Evolutionary conservation across 2,329 filamentous ascomycete species (phyloP), one percentile per base, ranked within the genome.

Genomic region (Cadophora gregata): DNA sequence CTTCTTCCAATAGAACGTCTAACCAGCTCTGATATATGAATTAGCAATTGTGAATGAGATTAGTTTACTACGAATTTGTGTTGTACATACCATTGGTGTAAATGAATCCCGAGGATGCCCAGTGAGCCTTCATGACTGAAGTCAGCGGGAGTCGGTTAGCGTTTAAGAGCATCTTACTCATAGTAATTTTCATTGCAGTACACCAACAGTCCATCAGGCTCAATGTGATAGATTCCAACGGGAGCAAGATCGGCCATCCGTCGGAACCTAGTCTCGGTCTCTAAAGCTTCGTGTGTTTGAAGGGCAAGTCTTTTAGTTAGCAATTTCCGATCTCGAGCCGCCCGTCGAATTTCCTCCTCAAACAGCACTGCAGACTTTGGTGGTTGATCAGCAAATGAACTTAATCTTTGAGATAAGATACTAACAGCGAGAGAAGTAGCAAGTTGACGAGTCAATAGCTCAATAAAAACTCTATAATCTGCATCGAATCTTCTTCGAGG

Each of bases 261-360:
- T 8, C 88, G 88, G 70, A 93, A 92, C 63, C 88, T 86, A 36
- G 86, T 86, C 64, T 90, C 86, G 53, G 85, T 83, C 66, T 83
- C 80, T n/a, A 80, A 80, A 2, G 82, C 79, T 70, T 85, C 81
- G 65, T 81, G 80, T 12, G 81, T 84, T 72, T 82, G 81, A 33
- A 85, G 83, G 19, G 86, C 88, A 29, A 93, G 80, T 72, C 90
- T 86, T 71, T 89, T 84, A 19, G 88, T 87, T 9, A 92, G 82
- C 75, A 88, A 85, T 29, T 88, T 89, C 47, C 88, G 84, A 74
- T 92, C 89, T 67, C 88, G 84, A 7, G 87, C 88, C 10, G 90
- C 90, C 68, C 91, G 85, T 65, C 86, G 86, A 70, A 95, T 93
- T 75, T 95, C 92, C 71, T 95, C 92, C 76, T 95, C 92, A 67